phyloP scores from a whole-genome alignment of 768 basidiomycete species.

The Leccinum disarticulatum region DNA sequence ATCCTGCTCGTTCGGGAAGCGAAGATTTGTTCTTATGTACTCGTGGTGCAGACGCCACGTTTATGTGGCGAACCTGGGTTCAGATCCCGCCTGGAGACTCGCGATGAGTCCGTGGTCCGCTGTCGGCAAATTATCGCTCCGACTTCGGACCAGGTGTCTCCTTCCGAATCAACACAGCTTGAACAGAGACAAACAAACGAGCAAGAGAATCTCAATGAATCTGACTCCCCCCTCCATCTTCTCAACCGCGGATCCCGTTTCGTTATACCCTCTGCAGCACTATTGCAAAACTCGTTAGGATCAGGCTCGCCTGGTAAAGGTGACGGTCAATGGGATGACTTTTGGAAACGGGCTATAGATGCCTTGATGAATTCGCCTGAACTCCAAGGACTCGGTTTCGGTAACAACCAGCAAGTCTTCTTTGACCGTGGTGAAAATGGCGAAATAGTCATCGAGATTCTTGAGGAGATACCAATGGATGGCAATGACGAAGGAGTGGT shows the following conservation, averaged over 20 bases:
- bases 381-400: constrained; percentile 23
- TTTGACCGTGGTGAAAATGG: constrained; percentile 44
- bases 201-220: constrained; percentile 42
- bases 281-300: constrained; percentile 20
- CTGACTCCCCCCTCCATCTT: constrained; percentile 56
- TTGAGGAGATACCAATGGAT: constrained; percentile 45
- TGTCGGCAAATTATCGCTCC: constrained; percentile 71
- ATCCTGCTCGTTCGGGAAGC: constrained; percentile 92
- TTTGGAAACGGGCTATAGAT: constrained; percentile 31
- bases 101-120: constrained; percentile 67
- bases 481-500: constrained; percentile 21
- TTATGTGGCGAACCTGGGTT: constrained; percentile 94
- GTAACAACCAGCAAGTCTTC: constrained; percentile 37
- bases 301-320: constrained; percentile 17
- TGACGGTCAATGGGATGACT: constrained; percentile 19
- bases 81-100: constrained; percentile 66
- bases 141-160: constrained; percentile 13
- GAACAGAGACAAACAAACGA: constrained; percentile 30
- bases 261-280: constrained; percentile 37
- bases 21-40: constrained; percentile 90
- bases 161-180: constrained; percentile 32
- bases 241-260: constrained; percentile 49
- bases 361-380: constrained; percentile 33
- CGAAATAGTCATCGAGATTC: constrained; percentile 43
- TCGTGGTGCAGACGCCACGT: constrained; percentile 93